These are phyloP conservation scores for Tolypocladium amazonense DNA, from an alignment of 2,329 filamentous ascomycete species.

Conservation along the genomic window DNA sequence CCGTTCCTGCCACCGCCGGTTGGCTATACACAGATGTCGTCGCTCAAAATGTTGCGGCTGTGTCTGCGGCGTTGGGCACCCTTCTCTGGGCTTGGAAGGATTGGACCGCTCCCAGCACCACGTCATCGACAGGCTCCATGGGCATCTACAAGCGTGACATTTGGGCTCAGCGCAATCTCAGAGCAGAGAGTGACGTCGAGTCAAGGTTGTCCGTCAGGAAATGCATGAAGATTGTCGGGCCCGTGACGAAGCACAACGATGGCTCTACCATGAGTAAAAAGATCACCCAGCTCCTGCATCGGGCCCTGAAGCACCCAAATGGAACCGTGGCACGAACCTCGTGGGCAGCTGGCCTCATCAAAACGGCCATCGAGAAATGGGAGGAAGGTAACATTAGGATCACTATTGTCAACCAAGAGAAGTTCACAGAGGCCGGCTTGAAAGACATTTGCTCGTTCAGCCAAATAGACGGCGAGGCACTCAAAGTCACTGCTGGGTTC, in stretches of 20 bases:
- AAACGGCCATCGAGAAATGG: conserved; percentile 14
- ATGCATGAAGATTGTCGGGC: not conserved
- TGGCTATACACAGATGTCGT: conserved; percentile 21
- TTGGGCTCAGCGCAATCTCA: conserved; percentile 4
- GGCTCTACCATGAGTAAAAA: conserved; percentile 7
- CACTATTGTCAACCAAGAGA: conserved; percentile 12
- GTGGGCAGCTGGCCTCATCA: conserved; percentile 11
- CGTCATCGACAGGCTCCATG: not conserved
- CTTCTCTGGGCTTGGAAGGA: conserved; percentile 19
- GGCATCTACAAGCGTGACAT: conserved; percentile 1
- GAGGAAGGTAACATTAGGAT: conserved; percentile 10
- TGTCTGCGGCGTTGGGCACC: conserved; percentile 19
- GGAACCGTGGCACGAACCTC: conserved; percentile 1
- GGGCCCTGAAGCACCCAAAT: conserved; percentile 9
- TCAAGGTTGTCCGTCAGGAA: not conserved
- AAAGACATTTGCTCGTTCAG: conserved; percentile 14
- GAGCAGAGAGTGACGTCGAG: conserved; percentile 1
- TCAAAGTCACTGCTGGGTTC: conserved; percentile 15
- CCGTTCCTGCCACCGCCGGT: conserved; percentile 12
- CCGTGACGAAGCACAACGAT: conserved; percentile 3
- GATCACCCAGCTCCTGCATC: conserved; percentile 12
- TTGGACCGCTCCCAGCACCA: conserved; percentile 2
- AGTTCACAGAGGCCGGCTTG: conserved; percentile 14
- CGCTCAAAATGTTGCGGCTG: conserved; percentile 18
- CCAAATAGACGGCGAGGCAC: conserved; percentile 7